Evolutionary conservation across 2,329 filamentous ascomycete genomes (phyloP), one percentile per base, ranked within the genome.

Genomic region (Knoxdaviesia proteae): DNA sequence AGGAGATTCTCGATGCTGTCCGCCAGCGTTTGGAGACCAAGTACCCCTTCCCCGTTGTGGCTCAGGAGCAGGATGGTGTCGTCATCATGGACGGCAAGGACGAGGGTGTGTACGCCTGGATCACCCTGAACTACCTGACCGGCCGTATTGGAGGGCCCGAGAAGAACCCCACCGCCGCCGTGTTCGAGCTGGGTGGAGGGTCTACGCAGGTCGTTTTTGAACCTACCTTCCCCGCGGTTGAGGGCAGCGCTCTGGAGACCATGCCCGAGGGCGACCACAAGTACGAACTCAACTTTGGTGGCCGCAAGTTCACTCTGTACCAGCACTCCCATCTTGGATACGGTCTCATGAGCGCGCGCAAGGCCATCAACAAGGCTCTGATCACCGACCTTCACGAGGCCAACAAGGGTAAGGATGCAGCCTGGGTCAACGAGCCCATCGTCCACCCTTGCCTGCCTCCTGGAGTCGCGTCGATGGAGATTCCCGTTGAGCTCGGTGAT

Each of bases 191-290:
- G 40, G 90, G 90, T 48, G 90, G 90, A 53, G 90, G 90, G 43
- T 94, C 87, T 29, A 98, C 92, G 9, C 90, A 98, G 64, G 94
- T 98, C 56, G 92, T 98, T 51, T 98, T 96, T 61, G 77, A 98
- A 66, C 92, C 92, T 29, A 93, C 80, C 42, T 98, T 94, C 63
- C 71, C 73, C 44, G 71, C 72, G 44, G 61, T 71, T 44, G 65
- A 70, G 41, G 82, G 83, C 47, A 87, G 86, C 46, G 81, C 94
- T 68, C 87, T 87, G 0, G 78, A 84, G 56, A 80, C 78, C 58
- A 71, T 98, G 53, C 71, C 78, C 11, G 80, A 87, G 38, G 90
- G 90, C 44, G 87, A 96, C 56, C 90, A 98, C 73, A 94, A 93
- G 64, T 98, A 96, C 63, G 71, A 78, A 42, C 77, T 98, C 46